Base-by-base conservation (phyloP, 2,329 filamentous ascomycete species). In the Beauveria sp. region DNA sequence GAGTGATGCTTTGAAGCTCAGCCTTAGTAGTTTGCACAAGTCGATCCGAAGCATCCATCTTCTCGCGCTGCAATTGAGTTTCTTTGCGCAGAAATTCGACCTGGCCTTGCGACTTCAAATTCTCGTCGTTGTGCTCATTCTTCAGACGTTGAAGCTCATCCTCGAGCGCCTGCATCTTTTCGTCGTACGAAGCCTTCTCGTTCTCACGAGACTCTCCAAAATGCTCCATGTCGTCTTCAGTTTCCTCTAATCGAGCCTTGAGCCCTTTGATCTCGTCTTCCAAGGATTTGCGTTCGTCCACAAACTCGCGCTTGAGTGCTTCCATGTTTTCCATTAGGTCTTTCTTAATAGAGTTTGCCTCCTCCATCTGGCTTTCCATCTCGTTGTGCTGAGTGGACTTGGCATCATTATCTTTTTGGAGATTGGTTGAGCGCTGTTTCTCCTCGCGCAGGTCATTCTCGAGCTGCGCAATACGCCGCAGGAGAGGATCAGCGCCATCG, bases 311-410 rank as follows among this genome's bases (percentile, higher is more conserved):
- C 73, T 97, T 91, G 66, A 96, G 84, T 14, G 93, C 88, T 70
- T 98, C 92, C 77, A 99, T 91, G 70, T 99, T 99, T 66, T 91
- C 88, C 75, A 99, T 86, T 10, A 99, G 84, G 72, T 98, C 95
- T 67, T 90, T 89, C 73, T 99, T 99, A 1, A 90, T 97, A 3
- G 91, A 93, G 67, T 95, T 91, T 6, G 86, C 90, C 72, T 98
- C 93, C 65, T 95, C 86, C 64, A 96, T 83, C 68, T 87, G 87
- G 69, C 79, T 83, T 76, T 82, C 87, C 70, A 83, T 84, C 67
- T 85, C 81, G 67, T 78, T 82, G 70, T 84, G 84, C 66, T 81
- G 82, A 56, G 79, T 84, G 65, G 72, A 78, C 57, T 81, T 81
- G 3, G 78, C 75, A 58, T 82, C 79, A 3, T 89, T 81, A 64